phyloP scores from a whole-genome alignment of 495 filamentous ascomycete species.

The Choiromyces venosus region DNA sequence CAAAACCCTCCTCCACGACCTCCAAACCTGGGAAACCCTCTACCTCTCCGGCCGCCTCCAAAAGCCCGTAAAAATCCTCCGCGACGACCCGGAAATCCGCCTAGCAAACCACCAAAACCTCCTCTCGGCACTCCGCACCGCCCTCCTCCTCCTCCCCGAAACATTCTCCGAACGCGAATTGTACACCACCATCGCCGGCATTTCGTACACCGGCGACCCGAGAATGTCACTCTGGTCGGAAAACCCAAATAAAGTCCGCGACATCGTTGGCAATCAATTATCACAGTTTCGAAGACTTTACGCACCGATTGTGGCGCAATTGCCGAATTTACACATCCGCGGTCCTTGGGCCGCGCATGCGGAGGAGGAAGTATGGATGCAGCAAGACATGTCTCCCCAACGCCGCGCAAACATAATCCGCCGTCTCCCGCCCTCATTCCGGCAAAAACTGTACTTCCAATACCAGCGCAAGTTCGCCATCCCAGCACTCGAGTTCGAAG shows the following conservation, averaged over 20 bases:
- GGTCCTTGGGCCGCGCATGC: too few relatives aligned
- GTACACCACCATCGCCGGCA: constrained; percentile 80
- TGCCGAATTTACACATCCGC: constrained; percentile 80
- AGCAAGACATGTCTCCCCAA: constrained; percentile 85
- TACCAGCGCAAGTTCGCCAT: constrained; percentile 88
- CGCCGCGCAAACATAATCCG: constrained; percentile 94
- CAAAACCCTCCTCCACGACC: constrained; percentile 75
- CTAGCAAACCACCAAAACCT: constrained; percentile 94
- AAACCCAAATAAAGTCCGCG: constrained; percentile 84
- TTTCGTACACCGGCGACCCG: constrained; percentile 90
- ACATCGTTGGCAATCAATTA: constrained; percentile 89
- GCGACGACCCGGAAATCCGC: constrained; percentile 84
- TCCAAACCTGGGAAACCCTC: constrained; percentile 82
- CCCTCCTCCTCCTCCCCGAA: constrained; percentile 75
- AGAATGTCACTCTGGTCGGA: constrained; percentile 84
- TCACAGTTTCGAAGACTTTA: constrained; percentile 86
- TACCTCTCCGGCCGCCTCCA: constrained; percentile 93
- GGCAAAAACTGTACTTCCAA: constrained; percentile 82
- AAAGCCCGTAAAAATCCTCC: constrained; percentile 95
- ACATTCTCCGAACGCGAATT: constrained; percentile 80
- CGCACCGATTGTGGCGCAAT: constrained; percentile 74
- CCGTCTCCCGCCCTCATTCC: constrained; percentile 79
- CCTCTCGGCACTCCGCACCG: constrained; percentile 80
- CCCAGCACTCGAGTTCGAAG: constrained; percentile 71
- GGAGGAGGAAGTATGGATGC: too few relatives aligned